Evolutionary conservation across 805 yeast species (phyloP), one percentile per base, ranked within the genome.

Genomic region (Kregervanrija delftensis): DNA sequence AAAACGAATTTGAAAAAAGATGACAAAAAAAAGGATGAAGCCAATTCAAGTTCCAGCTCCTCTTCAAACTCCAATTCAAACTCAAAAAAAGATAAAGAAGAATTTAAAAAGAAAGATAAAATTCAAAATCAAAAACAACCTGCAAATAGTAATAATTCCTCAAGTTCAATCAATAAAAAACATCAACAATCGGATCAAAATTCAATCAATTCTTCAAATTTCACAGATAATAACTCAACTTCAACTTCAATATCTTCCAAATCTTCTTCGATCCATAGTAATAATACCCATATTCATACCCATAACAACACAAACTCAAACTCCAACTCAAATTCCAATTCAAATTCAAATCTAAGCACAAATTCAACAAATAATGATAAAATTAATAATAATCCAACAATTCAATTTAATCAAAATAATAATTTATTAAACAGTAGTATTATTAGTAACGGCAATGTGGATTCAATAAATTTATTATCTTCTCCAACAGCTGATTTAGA

Each of bases 21-120:
- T 31, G 68, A 66, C 44, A 68, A 72, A 47, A 69, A 73, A 59
- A 71, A 73, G 41, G 64, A 71, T 50, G 60, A 65, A 40, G 64
- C 47, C 28, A 33, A 34, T 28, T 13, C 43, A 11, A 40, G 17
- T 33, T 3, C 41, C 16, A 35, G 28, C 39, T 9, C 49, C 35
- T 15, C 45, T 37, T 11, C 31, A 8, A 28, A 30, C 30, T 8
- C 30, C 32, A 22, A n/a, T 14, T 37, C 33, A 3, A 22, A 37
- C 10, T 11, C n/a, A 37, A 8, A 37, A 15, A n/a, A 6, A 9
- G 31, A 30, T 35, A 16, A 31, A 28, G 30, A 30, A 30, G 33
- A 37, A 35, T 31, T 30, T 36, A 30, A 11, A 40, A 34, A 32
- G 38, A 37, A 37, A 16, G 32, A 31, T 11, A 42, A 43, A 31